Conservation (phyloP, 257 asterid genomes). For the Orobanche coerulescens region DNA sequence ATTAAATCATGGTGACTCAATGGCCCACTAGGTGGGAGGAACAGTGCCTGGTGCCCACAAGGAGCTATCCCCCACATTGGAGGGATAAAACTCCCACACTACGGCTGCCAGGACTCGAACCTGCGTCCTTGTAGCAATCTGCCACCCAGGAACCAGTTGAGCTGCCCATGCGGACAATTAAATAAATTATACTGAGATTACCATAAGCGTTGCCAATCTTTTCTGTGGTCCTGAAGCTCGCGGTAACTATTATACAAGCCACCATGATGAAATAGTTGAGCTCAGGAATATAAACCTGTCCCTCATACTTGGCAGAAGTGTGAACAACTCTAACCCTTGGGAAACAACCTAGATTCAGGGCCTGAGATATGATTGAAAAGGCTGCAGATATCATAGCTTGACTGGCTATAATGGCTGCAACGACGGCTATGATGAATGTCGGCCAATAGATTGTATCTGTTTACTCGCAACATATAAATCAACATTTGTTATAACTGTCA, state of each 20-base stretch:
- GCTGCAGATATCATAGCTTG: constrained; percentile 63
- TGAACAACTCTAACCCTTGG: constrained; percentile 53
- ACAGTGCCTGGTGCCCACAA: too few relatives aligned
- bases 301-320: constrained; percentile 45
- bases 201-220: constrained; percentile 56
- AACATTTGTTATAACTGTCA: not conserved
- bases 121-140: too few relatives aligned
- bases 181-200: not conserved
- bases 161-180: not conserved
- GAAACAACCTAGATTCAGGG: constrained; percentile 43
- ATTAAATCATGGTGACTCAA: too few relatives aligned
- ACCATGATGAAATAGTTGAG: constrained; percentile 46
- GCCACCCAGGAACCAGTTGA: too few relatives aligned
- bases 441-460: constrained; percentile 59
- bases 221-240: constrained; percentile 37
- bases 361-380: constrained; percentile 42
- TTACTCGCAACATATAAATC: not conserved
- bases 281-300: constrained; percentile 59
- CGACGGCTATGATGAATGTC: constrained; percentile 42
- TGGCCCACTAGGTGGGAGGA: too few relatives aligned
- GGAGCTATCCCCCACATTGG: too few relatives aligned
- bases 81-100: too few relatives aligned
- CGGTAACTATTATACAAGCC: constrained; percentile 40
- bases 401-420: constrained; percentile 56
- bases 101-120: too few relatives aligned